Base-by-base conservation (phyloP, 75 land plant genomes). In the Adiantum capillusveneris region DNA sequence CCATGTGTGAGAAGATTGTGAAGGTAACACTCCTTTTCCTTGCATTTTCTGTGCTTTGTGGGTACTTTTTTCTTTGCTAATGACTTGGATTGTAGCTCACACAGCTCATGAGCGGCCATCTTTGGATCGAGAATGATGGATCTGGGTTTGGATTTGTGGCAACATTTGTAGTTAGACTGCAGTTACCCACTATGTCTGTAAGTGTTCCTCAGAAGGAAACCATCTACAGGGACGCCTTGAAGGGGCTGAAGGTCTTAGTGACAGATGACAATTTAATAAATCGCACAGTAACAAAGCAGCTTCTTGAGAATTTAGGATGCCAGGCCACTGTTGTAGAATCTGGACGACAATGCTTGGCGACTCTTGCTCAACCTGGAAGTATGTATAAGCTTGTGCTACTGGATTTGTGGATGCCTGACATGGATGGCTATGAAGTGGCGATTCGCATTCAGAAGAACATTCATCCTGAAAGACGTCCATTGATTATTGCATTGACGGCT, bases 391-490 rank as follows among this genome's bases (percentile, higher is more conserved):
- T 92, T 19, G 65, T 92, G 1, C 7, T 88, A 1, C 54, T 92
- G 41, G 97, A 88, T 54, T 64, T 85, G 43, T 75, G 86, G 57
- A 85, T 92, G 86, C 82, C 82, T 12, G 81, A 88, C 56, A 76
- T 88, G 84, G 97, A 92, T 59, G 94, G 97, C 6, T 92, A 82
- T 64, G 88, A 87, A 9, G 86, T 87, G 6, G 86, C 97, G 9
- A 49, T 44, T 49, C 76, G 83, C 46, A 86, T 90, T 29, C 68
- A 77, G 36, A 61, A 68, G 65, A 84, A 87, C 30, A 68, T 78
- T 41, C 58, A 75, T 14, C 77, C 83, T 31, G 72, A 65, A 7
- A 70, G 46, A 7, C 61, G 80, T 65, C 97, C 88, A 1, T 49
- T 71, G 51, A 72, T 92, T 5, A 81, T 88, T 19, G 94, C 89